phyloP scores from a whole-genome alignment of 129 eudicot genomes.

The Glebionis coronaria region DNA sequence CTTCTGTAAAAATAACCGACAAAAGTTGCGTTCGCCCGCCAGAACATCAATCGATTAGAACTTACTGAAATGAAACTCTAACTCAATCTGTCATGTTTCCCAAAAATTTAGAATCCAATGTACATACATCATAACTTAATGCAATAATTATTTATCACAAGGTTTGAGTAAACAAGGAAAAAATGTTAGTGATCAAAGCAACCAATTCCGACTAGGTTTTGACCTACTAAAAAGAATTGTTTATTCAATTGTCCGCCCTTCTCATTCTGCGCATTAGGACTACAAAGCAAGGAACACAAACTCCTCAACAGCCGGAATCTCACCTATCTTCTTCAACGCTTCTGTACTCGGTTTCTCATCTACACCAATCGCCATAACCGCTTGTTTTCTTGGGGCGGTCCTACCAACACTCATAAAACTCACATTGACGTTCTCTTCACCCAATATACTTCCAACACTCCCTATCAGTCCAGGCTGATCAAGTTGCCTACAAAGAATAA shows the following conservation, averaged over 20 bases:
- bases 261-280: not conserved
- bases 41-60: too few species aligned
- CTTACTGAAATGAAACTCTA: too few species aligned
- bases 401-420: slow-evolving; percentile 91
- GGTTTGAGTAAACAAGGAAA: too few species aligned
- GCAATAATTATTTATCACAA: too few species aligned
- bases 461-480: slow-evolving; percentile 96
- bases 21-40: too few species aligned
- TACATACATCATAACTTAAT: too few species aligned
- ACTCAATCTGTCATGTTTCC: too few species aligned
- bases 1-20: too few species aligned
- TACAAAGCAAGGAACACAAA: slow-evolving; percentile 78
- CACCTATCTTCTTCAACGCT: slow-evolving; percentile 77
- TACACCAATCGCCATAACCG: slow-evolving; percentile 86
- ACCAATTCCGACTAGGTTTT: not conserved
- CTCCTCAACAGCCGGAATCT: slow-evolving; percentile 77
- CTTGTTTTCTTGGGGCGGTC: slow-evolving; percentile 79
- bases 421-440: slow-evolving; percentile 83
- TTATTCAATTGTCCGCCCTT: not conserved
- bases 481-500: slow-evolving; percentile 75
- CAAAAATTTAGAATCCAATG: too few species aligned
- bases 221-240: not conserved
- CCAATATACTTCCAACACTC: slow-evolving; percentile 70
- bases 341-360: slow-evolving; percentile 80
- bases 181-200: not conserved